Conservation (phyloP, 768 basidiomycete genomes). For the Daedaleopsis nitida region DNA sequence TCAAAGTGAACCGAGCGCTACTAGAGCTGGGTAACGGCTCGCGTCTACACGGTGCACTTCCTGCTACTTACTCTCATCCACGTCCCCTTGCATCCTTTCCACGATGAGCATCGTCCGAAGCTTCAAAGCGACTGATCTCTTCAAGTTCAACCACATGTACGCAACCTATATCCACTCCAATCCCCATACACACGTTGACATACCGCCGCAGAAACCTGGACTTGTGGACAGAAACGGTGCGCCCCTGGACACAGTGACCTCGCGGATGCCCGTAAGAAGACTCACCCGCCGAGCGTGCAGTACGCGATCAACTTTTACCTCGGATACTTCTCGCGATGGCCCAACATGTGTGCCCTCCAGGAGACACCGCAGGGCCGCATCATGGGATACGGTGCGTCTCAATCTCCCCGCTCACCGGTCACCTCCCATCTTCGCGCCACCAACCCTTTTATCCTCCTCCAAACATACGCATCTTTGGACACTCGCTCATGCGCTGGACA, state of each 20-base stretch:
- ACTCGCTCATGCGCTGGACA: not conserved
- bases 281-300: constrained; percentile 39
- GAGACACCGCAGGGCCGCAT: constrained; percentile 79
- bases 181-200: not conserved
- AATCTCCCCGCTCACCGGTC: constrained; percentile 1
- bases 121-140: constrained; percentile 87
- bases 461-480: no score
- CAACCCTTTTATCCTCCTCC: not conserved
- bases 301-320: constrained; percentile 90
- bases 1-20: not conserved
- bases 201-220: constrained; percentile 76
- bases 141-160: constrained; percentile 91
- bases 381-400: constrained; percentile 87
- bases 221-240: constrained; percentile 95
- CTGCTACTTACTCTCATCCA: not conserved
- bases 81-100: not conserved
- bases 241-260: constrained; percentile 31
- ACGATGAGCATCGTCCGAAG: constrained; percentile 84
- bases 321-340: constrained; percentile 88
- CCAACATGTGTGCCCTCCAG: constrained; percentile 84
- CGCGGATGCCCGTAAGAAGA: no score
- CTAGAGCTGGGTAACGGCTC: not conserved
- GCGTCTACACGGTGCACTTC: no score
- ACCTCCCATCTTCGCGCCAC: not conserved
- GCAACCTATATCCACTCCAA: constrained; percentile 32